Evolutionary conservation across 2,329 filamentous ascomycete species (phyloP), one percentile per base, ranked within the genome.

Genomic region (Ophiocordyceps camponoti-rufipedis): DNA sequence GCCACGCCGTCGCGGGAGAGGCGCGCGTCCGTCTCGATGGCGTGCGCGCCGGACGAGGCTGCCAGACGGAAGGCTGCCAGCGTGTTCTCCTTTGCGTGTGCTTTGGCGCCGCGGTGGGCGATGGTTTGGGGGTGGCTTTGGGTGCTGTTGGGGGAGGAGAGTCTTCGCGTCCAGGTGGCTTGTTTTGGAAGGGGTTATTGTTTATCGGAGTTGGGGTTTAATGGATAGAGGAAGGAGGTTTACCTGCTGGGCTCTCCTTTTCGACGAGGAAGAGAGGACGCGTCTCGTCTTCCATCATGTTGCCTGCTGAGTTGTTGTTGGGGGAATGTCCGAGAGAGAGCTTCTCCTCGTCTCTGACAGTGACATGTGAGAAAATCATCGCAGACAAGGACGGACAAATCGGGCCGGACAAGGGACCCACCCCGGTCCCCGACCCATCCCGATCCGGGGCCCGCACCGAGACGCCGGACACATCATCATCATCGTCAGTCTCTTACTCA

Each of bases 21-120:
- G 58, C 93, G 88, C 9, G 95, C 62, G 55, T 96, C 89, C 16
- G 86, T 93, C 65, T 96, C 89, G 28, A 96, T 67, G 0, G 82
- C 89, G 54, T 93, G 76, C 0, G 84, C 77, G 18, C 85, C 85
- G 16, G 77, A 78, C 31, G 76, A 67, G 2, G 89, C 72, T 1
- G 87, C 88, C 28, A 72, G 80, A 47, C 67, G 67, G 63, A 94
- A 93, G 8, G 84, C 82, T 14, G 69, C 72, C 71, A 95, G 78
- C 2, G 84, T 82, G 63, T 96, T 96, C 62, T 96, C 89, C 0
- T 89, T 86, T 52, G 72, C 84, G 44, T 71, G 70, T 1, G 79
- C 78, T 58, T 85, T 89, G 69, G 80, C 86, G 41, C 85, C 85
- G 47, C 85, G 72, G 64, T 89, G 85, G 1, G 81, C 82, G 50